Conservation (phyloP, 164 flowering plant species). For the Tetracentron sinense region DNA sequence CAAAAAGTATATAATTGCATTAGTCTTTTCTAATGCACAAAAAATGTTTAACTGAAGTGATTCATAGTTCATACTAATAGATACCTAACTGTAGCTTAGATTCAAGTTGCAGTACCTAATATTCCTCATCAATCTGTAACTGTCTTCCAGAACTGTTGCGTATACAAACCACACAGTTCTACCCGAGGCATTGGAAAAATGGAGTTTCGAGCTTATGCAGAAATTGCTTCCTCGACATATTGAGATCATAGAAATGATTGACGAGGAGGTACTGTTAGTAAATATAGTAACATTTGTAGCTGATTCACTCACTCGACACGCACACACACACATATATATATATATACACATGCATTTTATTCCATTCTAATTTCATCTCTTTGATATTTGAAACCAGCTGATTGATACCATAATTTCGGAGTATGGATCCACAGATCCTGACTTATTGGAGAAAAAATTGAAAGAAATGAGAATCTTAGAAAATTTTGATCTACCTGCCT, state of each 20-base stretch:
- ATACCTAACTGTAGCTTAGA: not conserved
- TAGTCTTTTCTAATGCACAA: not conserved
- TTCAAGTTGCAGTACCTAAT: not conserved
- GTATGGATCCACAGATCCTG: slow-evolving; percentile 68
- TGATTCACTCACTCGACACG: not conserved
- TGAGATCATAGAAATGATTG: slow-evolving; percentile 87
- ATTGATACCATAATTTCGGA: slow-evolving; percentile 55
- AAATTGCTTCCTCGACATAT: slow-evolving; percentile 89
- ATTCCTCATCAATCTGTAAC: slow-evolving; percentile 3
- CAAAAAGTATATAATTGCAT: slow-evolving; percentile 2
- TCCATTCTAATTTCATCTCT: slow-evolving; percentile 11
- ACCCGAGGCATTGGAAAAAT: slow-evolving; percentile 96
- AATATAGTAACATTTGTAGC: not conserved
- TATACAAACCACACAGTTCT: slow-evolving; percentile 97
- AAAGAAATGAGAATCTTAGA: slow-evolving; percentile 77
- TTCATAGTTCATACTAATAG: not conserved
- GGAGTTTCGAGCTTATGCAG: slow-evolving; percentile 94
- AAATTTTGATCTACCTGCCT: slow-evolving; percentile 66
- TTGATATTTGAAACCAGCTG: slow-evolving; percentile 46
- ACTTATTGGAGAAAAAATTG: slow-evolving; percentile 53
- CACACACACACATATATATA: not conserved
- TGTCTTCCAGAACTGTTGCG: slow-evolving; percentile 72
- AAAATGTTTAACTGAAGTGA: not conserved
- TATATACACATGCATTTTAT: not conserved
- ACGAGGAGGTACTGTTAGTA: slow-evolving; percentile 62